Evolutionary conservation across 106 monocot species (phyloP).

Genomic region (Dendrobium catenatum): DNA sequence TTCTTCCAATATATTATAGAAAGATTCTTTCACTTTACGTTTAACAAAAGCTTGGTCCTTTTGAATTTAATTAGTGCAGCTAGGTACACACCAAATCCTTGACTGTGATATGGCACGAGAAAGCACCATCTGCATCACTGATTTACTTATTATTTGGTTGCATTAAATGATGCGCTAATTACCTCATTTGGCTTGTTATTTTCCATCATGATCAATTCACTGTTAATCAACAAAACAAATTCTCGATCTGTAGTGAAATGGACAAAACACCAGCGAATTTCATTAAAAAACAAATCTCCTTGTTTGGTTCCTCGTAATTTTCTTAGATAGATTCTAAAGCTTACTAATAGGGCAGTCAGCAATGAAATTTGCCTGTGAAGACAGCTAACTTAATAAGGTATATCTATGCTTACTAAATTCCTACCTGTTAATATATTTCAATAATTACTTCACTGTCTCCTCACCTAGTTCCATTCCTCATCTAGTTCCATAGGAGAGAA

Average conservation of each 20-base stretch:
- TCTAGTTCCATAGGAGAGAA: too few species aligned
- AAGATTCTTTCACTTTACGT: neutral
- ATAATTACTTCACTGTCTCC: too few species aligned
- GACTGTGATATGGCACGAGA: neutral
- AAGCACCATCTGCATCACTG: slow-evolving; percentile 1
- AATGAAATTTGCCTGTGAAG: too few species aligned
- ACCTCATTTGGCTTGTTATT: neutral
- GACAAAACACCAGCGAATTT: neutral
- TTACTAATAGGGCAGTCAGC: too few species aligned
- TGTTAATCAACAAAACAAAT: slow-evolving; percentile 1
- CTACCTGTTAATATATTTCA: too few species aligned
- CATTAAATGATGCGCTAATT: neutral
- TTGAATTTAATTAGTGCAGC: neutral
- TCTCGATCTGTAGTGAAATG: neutral
- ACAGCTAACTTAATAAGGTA: too few species aligned
- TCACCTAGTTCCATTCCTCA: too few species aligned
- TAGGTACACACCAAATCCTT: neutral
- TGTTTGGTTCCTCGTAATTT: too few species aligned
- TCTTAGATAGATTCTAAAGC: too few species aligned
- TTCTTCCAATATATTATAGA: neutral
- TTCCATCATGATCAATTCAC: neutral
- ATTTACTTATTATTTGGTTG: neutral
- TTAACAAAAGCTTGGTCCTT: neutral
- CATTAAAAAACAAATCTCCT: too few species aligned
- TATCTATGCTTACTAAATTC: too few species aligned